Evolutionary conservation across 768 basidiomycete genomes (phyloP).

Genomic region (Podaxis sp.): DNA sequence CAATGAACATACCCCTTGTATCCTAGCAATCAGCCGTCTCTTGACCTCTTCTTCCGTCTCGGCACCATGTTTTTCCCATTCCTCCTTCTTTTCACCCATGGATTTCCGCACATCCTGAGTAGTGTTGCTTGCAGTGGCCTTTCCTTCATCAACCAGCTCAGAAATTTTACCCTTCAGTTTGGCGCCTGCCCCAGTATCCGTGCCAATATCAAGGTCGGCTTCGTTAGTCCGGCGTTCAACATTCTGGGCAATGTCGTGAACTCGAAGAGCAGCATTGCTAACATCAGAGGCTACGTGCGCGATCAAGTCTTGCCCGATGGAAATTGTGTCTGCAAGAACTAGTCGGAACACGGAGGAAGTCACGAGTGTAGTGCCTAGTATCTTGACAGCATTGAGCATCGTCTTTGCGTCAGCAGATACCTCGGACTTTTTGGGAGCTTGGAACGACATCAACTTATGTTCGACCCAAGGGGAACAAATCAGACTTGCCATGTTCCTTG

Average conservation of each 20-base stretch:
- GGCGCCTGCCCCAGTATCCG: slow-evolving; percentile 13
- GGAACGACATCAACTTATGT: slow-evolving; percentile 18
- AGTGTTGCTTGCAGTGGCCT: not conserved
- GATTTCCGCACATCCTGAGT: not conserved
- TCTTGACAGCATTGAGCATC: slow-evolving; percentile 28
- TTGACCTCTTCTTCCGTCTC: slow-evolving; percentile 24
- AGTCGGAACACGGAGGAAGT: slow-evolving; percentile 38
- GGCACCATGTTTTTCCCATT: slow-evolving; percentile 21
- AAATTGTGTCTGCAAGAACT: slow-evolving; percentile 31
- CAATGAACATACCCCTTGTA: slow-evolving; percentile 30
- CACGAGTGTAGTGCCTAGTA: slow-evolving; percentile 27
- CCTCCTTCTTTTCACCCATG: slow-evolving; percentile 17
- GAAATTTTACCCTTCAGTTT: not conserved
- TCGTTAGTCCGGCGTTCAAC: slow-evolving; percentile 26
- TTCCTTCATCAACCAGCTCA: not conserved
- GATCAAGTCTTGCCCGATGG: slow-evolving; percentile 30
- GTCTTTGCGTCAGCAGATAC: slow-evolving; percentile 28
- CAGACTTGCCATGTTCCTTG: slow-evolving; percentile 17
- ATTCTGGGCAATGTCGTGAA: slow-evolving; percentile 31
- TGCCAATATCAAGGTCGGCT: slow-evolving; percentile 20
- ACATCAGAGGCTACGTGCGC: slow-evolving; percentile 33
- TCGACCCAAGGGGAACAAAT: not conserved
- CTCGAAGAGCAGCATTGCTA: slow-evolving; percentile 27
- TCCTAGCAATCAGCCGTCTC: slow-evolving; percentile 25
- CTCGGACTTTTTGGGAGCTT: slow-evolving; percentile 21